These are phyloP conservation scores for Samsoniella hepiali DNA, from an alignment of 2,329 filamentous ascomycete species.

Conservation along the genomic window DNA sequence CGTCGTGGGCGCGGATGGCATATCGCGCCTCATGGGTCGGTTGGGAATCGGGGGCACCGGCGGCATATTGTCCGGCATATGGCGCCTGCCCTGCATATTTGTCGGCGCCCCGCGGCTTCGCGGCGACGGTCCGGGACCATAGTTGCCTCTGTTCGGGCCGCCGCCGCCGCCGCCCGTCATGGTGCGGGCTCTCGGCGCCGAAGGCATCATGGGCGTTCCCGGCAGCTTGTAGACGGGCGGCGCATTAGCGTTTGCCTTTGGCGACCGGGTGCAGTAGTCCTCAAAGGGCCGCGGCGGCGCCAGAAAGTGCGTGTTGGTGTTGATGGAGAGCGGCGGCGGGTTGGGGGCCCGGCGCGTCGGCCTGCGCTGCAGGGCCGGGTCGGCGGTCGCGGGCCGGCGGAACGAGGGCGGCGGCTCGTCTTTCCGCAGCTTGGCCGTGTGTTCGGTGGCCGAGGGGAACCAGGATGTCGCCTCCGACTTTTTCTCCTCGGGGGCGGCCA, in stretches of 20 bases:
- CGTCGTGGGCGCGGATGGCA: background rate
- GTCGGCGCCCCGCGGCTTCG: conserved; percentile 7
- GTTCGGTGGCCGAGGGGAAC: conserved; percentile 38
- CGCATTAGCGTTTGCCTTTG: conserved; percentile 43
- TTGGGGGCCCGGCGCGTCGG: background rate
- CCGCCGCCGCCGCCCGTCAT: background rate
- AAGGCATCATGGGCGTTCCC: background rate
- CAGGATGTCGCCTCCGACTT: conserved; percentile 33
- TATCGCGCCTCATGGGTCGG: conserved; percentile 17
- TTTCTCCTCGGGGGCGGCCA: conserved; percentile 22
- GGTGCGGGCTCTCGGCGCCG: background rate
- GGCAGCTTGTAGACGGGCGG: conserved; percentile 7
- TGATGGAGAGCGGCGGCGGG: conserved; percentile 63
- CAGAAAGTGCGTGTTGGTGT: conserved; percentile 52
- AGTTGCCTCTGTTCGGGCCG: background rate
- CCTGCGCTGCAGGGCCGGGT: conserved; percentile 18
- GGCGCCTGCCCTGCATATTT: background rate
- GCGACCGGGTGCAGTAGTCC: background rate
- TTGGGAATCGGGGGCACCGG: conserved; percentile 21
- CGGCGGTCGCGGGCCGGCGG: conserved; percentile 28
- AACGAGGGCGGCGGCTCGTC: conserved; percentile 19
- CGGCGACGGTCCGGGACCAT: background rate
- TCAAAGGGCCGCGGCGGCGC: conserved; percentile 52
- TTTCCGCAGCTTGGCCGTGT: conserved; percentile 28
- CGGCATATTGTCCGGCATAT: conserved; percentile 12